Evolutionary conservation across 1,139 yeast genomes (phyloP).

Genomic region (Sugiyamaella neomexicana): DNA sequence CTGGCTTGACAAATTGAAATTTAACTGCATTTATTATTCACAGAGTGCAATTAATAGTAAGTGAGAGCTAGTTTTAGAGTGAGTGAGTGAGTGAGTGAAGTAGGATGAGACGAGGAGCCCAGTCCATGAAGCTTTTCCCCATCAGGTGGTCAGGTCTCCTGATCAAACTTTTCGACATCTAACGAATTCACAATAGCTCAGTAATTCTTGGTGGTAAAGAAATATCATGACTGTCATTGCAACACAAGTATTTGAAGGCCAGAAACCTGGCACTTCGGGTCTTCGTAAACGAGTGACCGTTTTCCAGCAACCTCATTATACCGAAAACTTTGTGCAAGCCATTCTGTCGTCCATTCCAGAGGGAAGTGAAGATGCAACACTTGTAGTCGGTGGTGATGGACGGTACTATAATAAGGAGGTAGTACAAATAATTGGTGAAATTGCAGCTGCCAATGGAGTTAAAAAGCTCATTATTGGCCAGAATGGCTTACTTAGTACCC

Average conservation of each 20-base stretch:
- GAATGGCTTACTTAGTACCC: conserved; percentile 85
- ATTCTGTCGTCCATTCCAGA: conserved; percentile 86
- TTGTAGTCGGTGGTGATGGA: conserved; percentile 97
- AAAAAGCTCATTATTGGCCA: conserved; percentile 82
- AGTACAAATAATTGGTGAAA: conserved; percentile 75
- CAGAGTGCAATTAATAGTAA: background rate
- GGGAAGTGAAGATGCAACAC: conserved; percentile 68
- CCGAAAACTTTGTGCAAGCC: conserved; percentile 93
- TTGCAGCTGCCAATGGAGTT: conserved; percentile 91
- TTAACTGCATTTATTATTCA: background rate
- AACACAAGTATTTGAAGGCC: conserved; percentile 84
- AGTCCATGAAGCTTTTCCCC: no score
- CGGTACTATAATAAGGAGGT: conserved; percentile 84
- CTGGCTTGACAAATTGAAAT: background rate
- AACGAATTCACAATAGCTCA: no score
- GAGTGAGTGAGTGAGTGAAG: background rate
- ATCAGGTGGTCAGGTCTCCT: background rate
- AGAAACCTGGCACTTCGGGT: conserved; percentile 98
- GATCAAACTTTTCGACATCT: no score
- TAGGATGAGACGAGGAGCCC: background rate
- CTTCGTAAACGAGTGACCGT: conserved; percentile 86
- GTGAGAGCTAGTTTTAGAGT: background rate
- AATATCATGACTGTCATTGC: conserved; percentile 34
- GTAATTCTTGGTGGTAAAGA: no score
- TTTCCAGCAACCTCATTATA: conserved; percentile 77